Evolutionary conservation across 192 early-diverging fungal species (phyloP).

Genomic region (Backusella parvicylindrica): DNA sequence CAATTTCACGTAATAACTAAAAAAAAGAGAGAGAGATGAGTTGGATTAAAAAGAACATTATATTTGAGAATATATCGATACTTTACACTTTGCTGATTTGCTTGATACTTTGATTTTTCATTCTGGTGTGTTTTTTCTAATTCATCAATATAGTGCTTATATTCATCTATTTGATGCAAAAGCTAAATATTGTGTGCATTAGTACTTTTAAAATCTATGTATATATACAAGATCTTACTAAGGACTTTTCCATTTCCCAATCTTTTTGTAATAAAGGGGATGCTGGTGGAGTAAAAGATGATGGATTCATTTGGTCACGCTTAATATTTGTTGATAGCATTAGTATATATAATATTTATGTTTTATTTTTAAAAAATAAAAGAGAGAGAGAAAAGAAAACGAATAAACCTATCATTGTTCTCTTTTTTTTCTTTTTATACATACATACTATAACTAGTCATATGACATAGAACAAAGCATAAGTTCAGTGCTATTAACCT

Average conservation of each 20-base stretch:
- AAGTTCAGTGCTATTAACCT: neutral
- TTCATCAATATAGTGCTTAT: neutral
- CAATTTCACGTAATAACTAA: constrained; percentile 16
- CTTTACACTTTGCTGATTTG: neutral
- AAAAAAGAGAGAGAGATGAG: neutral
- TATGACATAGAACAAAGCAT: neutral
- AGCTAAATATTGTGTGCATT: neutral
- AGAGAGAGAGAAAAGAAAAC: neutral
- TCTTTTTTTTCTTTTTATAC: neutral
- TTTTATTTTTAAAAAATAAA: neutral
- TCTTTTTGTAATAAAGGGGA: neutral
- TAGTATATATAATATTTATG: too few species aligned
- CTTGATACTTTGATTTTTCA: neutral
- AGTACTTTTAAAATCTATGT: neutral
- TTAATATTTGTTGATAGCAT: neutral
- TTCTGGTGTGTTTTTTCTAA: neutral
- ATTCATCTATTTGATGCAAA: neutral
- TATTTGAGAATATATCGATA: neutral
- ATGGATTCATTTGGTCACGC: neutral
- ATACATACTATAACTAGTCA: neutral
- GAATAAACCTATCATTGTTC: neutral
- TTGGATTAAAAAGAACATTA: neutral
- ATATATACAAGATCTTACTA: neutral
- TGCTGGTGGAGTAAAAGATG: neutral
- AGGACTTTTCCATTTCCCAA: constrained; percentile 19